Evolutionary conservation across 2,329 filamentous ascomycete genomes (phyloP), one percentile per base, ranked within the genome.

Genomic region (Paecilomyces fulvus): DNA sequence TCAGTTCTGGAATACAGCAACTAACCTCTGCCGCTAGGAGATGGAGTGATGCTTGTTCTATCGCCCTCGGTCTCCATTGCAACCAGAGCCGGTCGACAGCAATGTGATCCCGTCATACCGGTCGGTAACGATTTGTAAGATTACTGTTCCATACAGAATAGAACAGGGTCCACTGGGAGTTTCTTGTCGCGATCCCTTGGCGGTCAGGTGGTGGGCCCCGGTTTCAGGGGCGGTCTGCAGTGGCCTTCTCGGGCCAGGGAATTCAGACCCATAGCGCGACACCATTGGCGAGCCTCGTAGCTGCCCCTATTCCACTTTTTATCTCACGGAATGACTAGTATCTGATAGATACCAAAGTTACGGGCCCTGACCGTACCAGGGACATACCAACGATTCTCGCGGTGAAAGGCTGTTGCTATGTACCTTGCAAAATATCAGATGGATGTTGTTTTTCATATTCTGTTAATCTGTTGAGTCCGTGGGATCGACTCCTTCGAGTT

Each of bases 201-300:
- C 30, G 46, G 51, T 54, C 55, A 43, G 37, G 14, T 12, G 11
- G 66, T 64, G 67, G 66, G 59, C 61, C 61, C 63, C 25, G 53
- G 62, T 68, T 61, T 69, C 67, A 69, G 67, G 67, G 67, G 67
- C 65, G 65, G 64, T 58, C 58, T 56, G 37, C 66, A 68, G 67
- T 66, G 67, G 67, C 65, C 66, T 63, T 58, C 56, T 56, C 58
- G 51, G 57, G 56, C 56, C 63, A 62, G 61, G 63, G 63, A 63
- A 64, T 58, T 61, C 58, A 60, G 58, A 28, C 37, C 17, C 12
- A 33, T 17, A 3, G 3, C 21, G 11, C 5, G 52, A 17, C 51
- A 5, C 55, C 17, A 63, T 61, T 60, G 60, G 60, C 12, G 48
- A 7, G 11, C 1, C 10, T 12, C 25, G 51, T 59, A 37, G 58